Conservation (phyloP, 2,329 filamentous ascomycete genomes). For the Blastomyces parvus region DNA sequence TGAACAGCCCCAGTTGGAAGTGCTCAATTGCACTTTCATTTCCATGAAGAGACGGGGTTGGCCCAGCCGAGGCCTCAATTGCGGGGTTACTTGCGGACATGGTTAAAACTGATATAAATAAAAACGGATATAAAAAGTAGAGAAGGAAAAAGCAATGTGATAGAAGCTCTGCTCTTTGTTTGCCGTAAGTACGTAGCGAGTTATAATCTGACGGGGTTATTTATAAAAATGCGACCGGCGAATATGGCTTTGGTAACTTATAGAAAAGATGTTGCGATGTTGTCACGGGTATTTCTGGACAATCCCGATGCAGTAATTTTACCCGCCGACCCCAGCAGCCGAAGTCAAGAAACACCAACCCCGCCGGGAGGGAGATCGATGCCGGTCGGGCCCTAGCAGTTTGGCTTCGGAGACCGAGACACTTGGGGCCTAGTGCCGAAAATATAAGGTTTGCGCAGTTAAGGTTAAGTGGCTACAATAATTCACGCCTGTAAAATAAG, state of each 20-base stretch:
- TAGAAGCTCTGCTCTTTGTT: neutral
- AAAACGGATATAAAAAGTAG: neutral
- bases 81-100: neutral
- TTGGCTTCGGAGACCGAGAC: neutral
- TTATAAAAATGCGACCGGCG: neutral
- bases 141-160: neutral
- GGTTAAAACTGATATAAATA: neutral
- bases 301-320: neutral
- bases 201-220: neutral
- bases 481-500: too few relatives aligned
- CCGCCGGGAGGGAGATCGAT: too few relatives aligned
- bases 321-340: neutral
- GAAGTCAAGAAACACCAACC: too few relatives aligned
- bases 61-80: neutral
- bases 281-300: neutral
- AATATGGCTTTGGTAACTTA: neutral
- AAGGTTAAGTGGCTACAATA: neutral
- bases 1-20: slow-evolving; percentile 24
- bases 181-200: neutral
- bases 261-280: too few relatives aligned
- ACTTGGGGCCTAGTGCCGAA: neutral
- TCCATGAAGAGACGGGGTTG: neutral
- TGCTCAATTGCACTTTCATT: slow-evolving; percentile 21
- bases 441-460: neutral
- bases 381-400: neutral